phyloP scores from a whole-genome alignment of 176 grass and related monocot genomes.

The Zizania latifolia region DNA sequence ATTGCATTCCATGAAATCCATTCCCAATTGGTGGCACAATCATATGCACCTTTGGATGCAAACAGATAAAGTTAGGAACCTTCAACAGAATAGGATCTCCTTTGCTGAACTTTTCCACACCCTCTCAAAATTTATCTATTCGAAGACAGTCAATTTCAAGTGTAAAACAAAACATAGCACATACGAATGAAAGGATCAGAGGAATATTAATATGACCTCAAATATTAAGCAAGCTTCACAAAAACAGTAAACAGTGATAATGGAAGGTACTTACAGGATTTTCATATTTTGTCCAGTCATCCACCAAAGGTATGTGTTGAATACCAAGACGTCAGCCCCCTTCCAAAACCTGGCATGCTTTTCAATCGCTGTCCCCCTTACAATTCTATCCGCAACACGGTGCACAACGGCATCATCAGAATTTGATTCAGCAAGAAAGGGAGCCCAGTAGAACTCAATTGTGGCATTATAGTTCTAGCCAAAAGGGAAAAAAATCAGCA shows the following conservation, averaged over 20 bases:
- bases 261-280: constrained; percentile 55
- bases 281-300: constrained; percentile 74
- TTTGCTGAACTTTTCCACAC: background rate
- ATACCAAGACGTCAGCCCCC: constrained; percentile 78
- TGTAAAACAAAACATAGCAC: background rate
- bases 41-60: background rate
- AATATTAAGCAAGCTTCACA: background rate
- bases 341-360: constrained; percentile 85
- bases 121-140: background rate
- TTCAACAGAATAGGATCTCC: background rate
- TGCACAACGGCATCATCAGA: constrained; percentile 75
- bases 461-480: constrained; percentile 81
- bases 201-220: background rate
- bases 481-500: background rate
- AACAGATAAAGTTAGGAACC: background rate
- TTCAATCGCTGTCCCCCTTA: constrained; percentile 53
- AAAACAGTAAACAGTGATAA: background rate
- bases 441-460: constrained; percentile 99
- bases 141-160: background rate
- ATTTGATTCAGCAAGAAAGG: constrained; percentile 94
- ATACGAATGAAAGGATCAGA: background rate
- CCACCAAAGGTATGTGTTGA: constrained; percentile 99
- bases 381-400: constrained; percentile 55
- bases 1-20: background rate
- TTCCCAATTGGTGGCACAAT: background rate